Conservation (phyloP, 768 basidiomycete species). For the Pleurotus sapidus region DNA sequence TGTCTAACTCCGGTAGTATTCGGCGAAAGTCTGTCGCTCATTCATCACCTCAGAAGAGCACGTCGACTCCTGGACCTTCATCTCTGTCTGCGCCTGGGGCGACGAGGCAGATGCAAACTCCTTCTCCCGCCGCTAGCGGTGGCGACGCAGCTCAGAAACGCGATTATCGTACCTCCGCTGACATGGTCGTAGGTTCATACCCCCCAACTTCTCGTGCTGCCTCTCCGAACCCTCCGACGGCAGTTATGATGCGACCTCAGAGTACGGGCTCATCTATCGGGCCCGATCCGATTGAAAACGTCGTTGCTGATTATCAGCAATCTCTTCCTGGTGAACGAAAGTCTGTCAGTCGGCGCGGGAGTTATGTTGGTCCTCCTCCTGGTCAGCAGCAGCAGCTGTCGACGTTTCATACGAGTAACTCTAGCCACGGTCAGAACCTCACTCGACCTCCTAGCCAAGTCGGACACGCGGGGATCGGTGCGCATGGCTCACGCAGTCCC, state of each 20-base stretch:
- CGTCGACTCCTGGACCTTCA: conserved; percentile 16
- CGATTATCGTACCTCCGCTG: conserved; percentile 76
- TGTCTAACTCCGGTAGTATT: conserved; percentile 42
- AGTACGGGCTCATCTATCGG: conserved; percentile 37
- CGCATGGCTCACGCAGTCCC: conserved; percentile 56
- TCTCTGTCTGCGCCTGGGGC: conserved; percentile 29
- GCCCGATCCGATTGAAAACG: conserved; percentile 65
- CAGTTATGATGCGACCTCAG: conserved; percentile 75
- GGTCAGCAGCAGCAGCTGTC: conserved; percentile 19
- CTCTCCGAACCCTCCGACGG: conserved; percentile 73
- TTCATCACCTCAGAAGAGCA: conserved; percentile 20
- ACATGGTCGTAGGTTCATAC: conserved; percentile 75
- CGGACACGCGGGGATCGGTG: conserved; percentile 83
- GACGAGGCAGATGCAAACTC: conserved; percentile 17
- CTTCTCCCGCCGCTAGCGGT: conserved; percentile 15
- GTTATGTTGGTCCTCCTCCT: conserved; percentile 29
- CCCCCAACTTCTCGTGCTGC: conserved; percentile 63
- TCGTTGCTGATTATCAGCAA: conserved; percentile 76
- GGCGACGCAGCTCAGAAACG: conserved; percentile 29
- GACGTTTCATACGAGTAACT: conserved; percentile 17
- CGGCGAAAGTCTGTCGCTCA: conserved; percentile 36
- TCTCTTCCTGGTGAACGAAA: conserved; percentile 84
- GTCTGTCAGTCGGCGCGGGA: conserved; percentile 43
- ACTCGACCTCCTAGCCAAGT: conserved; percentile 54
- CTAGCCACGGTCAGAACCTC: conserved; percentile 36